Evolutionary conservation across 2,329 filamentous ascomycete species (phyloP).

Genomic region (Alternaria gaisen): DNA sequence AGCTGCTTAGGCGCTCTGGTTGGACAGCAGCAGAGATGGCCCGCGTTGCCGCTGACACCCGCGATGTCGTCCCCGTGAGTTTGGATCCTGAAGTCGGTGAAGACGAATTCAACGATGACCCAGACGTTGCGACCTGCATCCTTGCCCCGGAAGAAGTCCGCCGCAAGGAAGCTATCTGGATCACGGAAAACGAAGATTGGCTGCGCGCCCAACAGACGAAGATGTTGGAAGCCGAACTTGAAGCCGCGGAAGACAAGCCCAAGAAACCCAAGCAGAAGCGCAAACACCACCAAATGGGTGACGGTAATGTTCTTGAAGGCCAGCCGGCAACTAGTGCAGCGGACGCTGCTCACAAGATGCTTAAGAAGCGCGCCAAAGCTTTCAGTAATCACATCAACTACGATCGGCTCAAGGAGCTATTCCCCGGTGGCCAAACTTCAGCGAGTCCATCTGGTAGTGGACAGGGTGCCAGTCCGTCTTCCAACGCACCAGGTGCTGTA

Average conservation of each 20-base stretch:
- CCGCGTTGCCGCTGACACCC: constrained; percentile 33
- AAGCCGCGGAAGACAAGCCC: constrained; percentile 60
- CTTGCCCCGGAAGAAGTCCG: constrained; percentile 76
- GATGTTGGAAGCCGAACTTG: constrained; percentile 74
- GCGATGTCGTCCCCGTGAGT: constrained; percentile 28
- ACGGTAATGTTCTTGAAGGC: constrained; percentile 54
- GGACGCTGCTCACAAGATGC: constrained; percentile 57
- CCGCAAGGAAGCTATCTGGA: constrained; percentile 92
- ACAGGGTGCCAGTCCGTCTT: constrained; percentile 31
- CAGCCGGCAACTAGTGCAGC: constrained; percentile 55
- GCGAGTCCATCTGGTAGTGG: constrained; percentile 31
- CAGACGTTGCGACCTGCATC: constrained; percentile 83
- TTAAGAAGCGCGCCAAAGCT: constrained; percentile 54
- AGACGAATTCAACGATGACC: constrained; percentile 88
- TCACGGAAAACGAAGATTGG: constrained; percentile 94
- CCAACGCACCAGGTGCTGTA: constrained; percentile 16
- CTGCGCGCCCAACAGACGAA: constrained; percentile 87
- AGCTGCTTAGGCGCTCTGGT: constrained; percentile 35
- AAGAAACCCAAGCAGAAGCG: constrained; percentile 59
- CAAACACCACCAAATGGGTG: constrained; percentile 50
- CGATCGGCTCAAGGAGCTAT: constrained; percentile 55
- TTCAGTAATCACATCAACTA: constrained; percentile 60
- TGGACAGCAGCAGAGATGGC: constrained; percentile 43
- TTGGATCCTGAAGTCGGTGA: constrained; percentile 70
- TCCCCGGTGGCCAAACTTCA: constrained; percentile 34